phyloP scores from a whole-genome alignment of 129 eudicot species.

The Kitagawia praeruptora region DNA sequence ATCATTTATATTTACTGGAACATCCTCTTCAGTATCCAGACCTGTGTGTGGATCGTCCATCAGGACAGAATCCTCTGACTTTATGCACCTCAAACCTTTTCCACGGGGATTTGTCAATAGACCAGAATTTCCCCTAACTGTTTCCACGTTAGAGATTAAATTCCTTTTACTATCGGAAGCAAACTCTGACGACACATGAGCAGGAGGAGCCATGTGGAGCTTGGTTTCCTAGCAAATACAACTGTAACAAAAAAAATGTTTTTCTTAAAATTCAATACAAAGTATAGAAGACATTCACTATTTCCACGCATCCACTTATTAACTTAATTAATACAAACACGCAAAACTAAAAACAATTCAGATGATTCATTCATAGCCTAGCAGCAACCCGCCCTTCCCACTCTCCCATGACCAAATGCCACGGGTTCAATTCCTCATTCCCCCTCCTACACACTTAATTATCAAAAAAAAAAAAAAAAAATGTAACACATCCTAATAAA shows the following conservation, averaged over 20 bases:
- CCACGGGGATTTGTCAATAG: slow-evolving; percentile 1
- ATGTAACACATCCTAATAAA: background rate
- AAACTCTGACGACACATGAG: background rate
- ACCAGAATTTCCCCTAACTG: background rate
- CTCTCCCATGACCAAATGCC: background rate
- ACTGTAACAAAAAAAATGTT: background rate
- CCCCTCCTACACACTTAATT: background rate
- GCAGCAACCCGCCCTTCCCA: background rate
- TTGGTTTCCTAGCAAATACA: background rate
- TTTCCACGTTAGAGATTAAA: background rate
- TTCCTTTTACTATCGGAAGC: background rate
- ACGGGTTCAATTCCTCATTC: background rate
- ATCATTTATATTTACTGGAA: slow-evolving; percentile 31
- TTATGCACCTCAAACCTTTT: slow-evolving; percentile 34
- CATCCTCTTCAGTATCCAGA: slow-evolving; percentile 25
- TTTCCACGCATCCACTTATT: background rate
- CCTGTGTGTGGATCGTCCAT: slow-evolving; percentile 24
- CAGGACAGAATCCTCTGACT: slow-evolving; percentile 22
- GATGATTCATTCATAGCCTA: background rate
- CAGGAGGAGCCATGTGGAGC: slow-evolving; percentile 14
- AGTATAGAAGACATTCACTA: background rate
- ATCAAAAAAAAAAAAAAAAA: no score
- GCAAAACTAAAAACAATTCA: background rate
- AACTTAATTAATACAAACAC: background rate
- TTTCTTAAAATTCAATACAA: background rate